Evolutionary conservation across 1,284 basidiomycete species (phyloP), one percentile per base, ranked within the genome.

Genomic region (Cryptococcus sp.): DNA sequence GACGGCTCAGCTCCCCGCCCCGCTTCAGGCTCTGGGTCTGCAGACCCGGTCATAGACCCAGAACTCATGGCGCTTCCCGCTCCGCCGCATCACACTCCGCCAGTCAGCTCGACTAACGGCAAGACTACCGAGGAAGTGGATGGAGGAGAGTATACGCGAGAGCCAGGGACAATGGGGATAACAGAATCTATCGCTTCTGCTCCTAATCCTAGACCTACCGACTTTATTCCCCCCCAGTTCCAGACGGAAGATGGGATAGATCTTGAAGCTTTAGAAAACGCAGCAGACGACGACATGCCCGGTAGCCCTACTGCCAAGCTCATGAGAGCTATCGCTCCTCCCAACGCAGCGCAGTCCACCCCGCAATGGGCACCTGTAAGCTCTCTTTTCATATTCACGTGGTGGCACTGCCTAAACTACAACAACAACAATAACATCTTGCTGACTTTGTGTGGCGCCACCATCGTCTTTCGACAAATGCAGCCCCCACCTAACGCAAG

Each of bases 401-500:
- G 15, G 62, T 63, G 55, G 62, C 62, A 61, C 50, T 61, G 62
- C 62, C 62, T 50, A 53, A 52, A 43, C 22, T 10, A 46, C 20
- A 47, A 47, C 5, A 25, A 47, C 17, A 22, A 25, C 40, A 19
- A 17, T 16, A 37, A 26, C 49, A 37, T 19, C 25, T 3, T 23
- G 16, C 49, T 50, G 26, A 37, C 15, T 20, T n/a, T 34, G 22
- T 46, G 67, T 67, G 65, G 59, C 65, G 65, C 37, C 66, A 54
- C 59, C 60, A 53, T 52, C n/a, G 16, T 22, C 29, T 6, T 22
- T n/a, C 15, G 37, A 50, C 49, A 19, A 34, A 44, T 53, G n/a
- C 63, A 75, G 73, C 75, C 75, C 25, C 75, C 75, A n/a, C 75
- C 70, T 20, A 74, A 74, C 57, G 73, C 75, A 3, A 74, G 72